phyloP scores from a whole-genome alignment of 495 filamentous ascomycete species.

The Neurospora intermedia region DNA sequence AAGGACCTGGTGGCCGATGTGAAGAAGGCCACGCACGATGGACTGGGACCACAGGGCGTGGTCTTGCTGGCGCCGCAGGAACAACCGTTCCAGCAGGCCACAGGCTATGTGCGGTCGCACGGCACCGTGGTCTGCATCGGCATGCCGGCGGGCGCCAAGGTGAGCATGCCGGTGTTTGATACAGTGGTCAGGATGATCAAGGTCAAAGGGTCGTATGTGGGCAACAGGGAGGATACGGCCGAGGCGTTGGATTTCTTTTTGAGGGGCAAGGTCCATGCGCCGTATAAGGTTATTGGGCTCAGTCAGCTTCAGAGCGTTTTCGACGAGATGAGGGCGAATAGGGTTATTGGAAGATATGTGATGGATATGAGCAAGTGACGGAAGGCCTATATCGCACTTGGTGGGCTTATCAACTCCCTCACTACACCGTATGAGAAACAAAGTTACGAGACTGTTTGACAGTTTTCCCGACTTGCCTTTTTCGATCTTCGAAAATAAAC shows the following conservation, averaged over 20 bases:
- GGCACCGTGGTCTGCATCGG: conserved; percentile 75
- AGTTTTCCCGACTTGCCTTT: neutral
- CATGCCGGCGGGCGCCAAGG: conserved; percentile 62
- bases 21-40: conserved; percentile 57
- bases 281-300: conserved; percentile 70
- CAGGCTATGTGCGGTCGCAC: conserved; percentile 64
- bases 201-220: conserved; percentile 86
- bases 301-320: conserved; percentile 64
- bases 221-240: conserved; percentile 67
- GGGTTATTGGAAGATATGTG: conserved; percentile 80
- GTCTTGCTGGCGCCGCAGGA: conserved; percentile 73
- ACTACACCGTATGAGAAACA: too few relatives aligned
- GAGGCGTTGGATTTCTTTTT: conserved; percentile 83
- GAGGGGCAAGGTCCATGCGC: conserved; percentile 69
- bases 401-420: too few relatives aligned
- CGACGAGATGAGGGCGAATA: conserved; percentile 55
- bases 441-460: too few relatives aligned
- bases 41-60: conserved; percentile 76
- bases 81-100: conserved; percentile 85
- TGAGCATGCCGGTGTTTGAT: conserved; percentile 73
- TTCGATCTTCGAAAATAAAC: neutral
- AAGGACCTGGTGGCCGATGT: conserved; percentile 73
- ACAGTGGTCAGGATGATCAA: conserved; percentile 74
- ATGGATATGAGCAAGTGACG: conserved; percentile 47
- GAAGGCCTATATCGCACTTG: too few relatives aligned